These are phyloP conservation scores for Xylaria sp. DNA, from an alignment of 2,329 filamentous ascomycete genomes.

Conservation along the genomic window DNA sequence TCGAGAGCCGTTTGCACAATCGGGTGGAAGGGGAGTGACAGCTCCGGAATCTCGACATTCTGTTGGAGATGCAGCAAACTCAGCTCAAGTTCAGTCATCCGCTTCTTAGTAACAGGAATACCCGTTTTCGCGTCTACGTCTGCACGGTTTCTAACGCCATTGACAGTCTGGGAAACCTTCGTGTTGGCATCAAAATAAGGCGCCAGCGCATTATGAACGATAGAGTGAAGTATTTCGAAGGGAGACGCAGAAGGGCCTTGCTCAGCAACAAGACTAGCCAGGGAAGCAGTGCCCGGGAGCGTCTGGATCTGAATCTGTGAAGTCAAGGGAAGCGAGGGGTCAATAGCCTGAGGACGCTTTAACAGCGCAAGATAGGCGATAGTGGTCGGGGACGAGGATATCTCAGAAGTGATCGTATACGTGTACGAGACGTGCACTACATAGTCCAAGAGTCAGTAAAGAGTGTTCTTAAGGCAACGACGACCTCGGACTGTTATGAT, in stretches of 20 bases:
- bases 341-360: constrained; percentile 89
- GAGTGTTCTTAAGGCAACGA: not conserved
- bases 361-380: constrained; percentile 87
- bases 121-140: constrained; percentile 94
- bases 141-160: constrained; percentile 75
- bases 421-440: constrained; percentile 67
- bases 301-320: constrained; percentile 94
- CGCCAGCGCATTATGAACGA: constrained; percentile 89
- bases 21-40: constrained; percentile 87
- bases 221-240: constrained; percentile 90
- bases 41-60: constrained; percentile 96
- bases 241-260: constrained; percentile 81
- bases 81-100: constrained; percentile 91
- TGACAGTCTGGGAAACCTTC: constrained; percentile 77
- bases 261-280: constrained; percentile 73
- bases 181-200: constrained; percentile 98
- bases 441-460: constrained; percentile 44
- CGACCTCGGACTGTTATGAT: constrained; percentile 3
- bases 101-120: constrained; percentile 97
- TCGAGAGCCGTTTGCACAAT: constrained; percentile 88
- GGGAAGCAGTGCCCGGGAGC: constrained; percentile 81
- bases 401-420: constrained; percentile 84
- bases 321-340: constrained; percentile 82
- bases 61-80: constrained; percentile 93
- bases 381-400: constrained; percentile 82